phyloP scores from a whole-genome alignment of 2,329 filamentous ascomycete species.

The Acrodontium crateriforme region DNA sequence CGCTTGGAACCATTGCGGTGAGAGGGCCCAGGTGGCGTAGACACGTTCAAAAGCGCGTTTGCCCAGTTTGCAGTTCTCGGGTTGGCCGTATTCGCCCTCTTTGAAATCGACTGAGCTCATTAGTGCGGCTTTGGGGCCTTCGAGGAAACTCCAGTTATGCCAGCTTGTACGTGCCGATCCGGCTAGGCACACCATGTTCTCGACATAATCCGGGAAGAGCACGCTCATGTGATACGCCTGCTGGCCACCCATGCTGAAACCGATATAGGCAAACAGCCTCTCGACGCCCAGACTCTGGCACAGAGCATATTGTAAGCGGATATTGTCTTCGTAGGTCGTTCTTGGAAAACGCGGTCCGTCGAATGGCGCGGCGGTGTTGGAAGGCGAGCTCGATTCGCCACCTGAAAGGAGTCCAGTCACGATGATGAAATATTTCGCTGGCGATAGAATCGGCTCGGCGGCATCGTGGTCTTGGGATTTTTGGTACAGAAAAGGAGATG shows the following conservation, averaged over 20 bases:
- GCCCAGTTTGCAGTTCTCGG: conserved; percentile 17
- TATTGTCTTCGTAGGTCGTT: conserved; percentile 37
- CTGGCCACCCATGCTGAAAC: conserved; percentile 45
- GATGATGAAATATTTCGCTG: conserved; percentile 34
- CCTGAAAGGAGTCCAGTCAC: conserved; percentile 40
- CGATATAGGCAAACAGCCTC: conserved; percentile 34
- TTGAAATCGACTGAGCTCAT: conserved; percentile 30
- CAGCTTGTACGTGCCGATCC: conserved; percentile 36
- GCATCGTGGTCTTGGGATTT: conserved; percentile 15
- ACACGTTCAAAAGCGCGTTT: conserved; percentile 25
- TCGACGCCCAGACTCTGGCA: conserved; percentile 29
- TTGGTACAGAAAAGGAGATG: conserved; percentile 31
- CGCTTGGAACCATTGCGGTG: conserved; percentile 27
- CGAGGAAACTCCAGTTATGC: conserved; percentile 43
- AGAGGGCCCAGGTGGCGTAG: conserved; percentile 29
- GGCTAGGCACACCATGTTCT: conserved; percentile 35
- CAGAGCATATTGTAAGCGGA: conserved; percentile 36
- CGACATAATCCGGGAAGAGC: conserved; percentile 36
- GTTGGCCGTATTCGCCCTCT: conserved; percentile 17
- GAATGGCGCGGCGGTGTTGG: conserved; percentile 27
- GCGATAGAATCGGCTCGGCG: conserved; percentile 30
- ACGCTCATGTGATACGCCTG: conserved; percentile 40
- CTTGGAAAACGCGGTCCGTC: conserved; percentile 29
- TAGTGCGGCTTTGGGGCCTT: conserved; percentile 38
- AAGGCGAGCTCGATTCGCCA: conserved; percentile 40